Base-by-base conservation (phyloP, 805 yeast species). In the Spathaspora gorwiae region DNA sequence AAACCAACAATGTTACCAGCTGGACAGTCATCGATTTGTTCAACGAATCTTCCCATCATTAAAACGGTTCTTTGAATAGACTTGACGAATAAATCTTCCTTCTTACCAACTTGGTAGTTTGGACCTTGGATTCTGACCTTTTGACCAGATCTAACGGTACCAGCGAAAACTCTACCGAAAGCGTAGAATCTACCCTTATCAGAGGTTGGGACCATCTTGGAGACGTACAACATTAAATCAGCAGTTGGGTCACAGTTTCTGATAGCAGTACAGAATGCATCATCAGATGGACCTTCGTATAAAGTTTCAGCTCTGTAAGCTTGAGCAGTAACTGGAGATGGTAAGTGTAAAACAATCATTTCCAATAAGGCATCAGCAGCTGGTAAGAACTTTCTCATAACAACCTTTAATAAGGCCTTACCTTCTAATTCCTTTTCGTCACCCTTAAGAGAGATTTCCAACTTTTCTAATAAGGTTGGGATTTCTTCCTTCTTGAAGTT, bases 181-280 rank as follows among this genome's bases (percentile, higher is more conserved):
- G 99, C 99, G 86, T 90, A 92, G 96, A 92, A 92, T 81, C 99
- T 90, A 84, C 99, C 99, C 83, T 92, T 94, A 78, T 92, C 99
- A 64, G 98, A 92, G 73, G 99, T 92, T 78, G 99, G 99, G 62
- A 92, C 98, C 99, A 92, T 92, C 96, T 92, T 92, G 78, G 98
- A 94, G 69, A 92, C 94, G 90, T 92, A 92, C 71, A 92, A 83
- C 99, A 92, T 92, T 70, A 92, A 86, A 72, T 92, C 98, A 65
- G 95, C 96, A 68, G 75, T 84, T 70, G 98, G 96, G 80, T 92
- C 97, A 86, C 99, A 92, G 84, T 87, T 84, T 82, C 85, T 90
- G 80, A 92, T 92, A 66, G 95, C 96, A 55, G 79, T 73, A 79
- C 90, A 88, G 67, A 84, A 79, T 65, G 84, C 84, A 73, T 92